Percentiles rank a stretch among this genome's conserved stretches.
These are phyloP conservation scores for Acaromyces ingoldii DNA, from an alignment of 1,284 basidiomycete genomes.

Conservation along the genomic window DNA sequence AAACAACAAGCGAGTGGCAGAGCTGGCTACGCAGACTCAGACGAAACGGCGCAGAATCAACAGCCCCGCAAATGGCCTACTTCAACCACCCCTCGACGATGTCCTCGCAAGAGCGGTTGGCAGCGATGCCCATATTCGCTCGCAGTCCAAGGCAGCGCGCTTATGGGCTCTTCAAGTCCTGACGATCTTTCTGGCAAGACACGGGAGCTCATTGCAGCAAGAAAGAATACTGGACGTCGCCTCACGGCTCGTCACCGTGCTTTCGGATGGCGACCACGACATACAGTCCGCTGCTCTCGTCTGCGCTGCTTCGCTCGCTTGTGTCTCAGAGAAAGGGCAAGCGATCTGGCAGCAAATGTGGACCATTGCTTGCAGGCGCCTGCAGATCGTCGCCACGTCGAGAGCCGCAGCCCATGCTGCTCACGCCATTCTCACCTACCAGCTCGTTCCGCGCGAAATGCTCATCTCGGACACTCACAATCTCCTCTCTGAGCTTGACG, in stretches of 20 bases:
- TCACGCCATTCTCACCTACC: slow-evolving; percentile 56
- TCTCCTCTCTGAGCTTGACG: slow-evolving; percentile 70
- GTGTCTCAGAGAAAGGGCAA: slow-evolving; percentile 1
- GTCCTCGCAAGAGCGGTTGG: neutral
- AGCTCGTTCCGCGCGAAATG: slow-evolving; percentile 59
- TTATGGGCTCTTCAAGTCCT: neutral
- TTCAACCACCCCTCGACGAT: neutral
- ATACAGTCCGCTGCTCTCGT: too few species aligned
- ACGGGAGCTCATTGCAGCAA: too few species aligned
- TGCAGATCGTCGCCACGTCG: slow-evolving; percentile 56
- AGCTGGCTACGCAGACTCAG: neutral
- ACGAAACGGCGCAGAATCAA: too few species aligned
- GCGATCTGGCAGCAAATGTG: slow-evolving; percentile 70
- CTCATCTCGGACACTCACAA: slow-evolving; percentile 67
- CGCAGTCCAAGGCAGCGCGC: neutral
- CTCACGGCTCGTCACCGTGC: neutral
- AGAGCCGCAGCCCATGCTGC: slow-evolving; percentile 71
- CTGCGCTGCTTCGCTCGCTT: neutral
- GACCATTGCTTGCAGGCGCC: slow-evolving; percentile 72
- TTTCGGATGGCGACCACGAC: neutral
- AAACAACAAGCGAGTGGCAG: neutral
- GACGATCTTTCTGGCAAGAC: too few species aligned
- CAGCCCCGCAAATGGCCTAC: too few species aligned
- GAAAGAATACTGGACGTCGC: too few species aligned
- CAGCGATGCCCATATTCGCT: neutral